Evolutionary conservation across 805 yeast species (phyloP).

Genomic region (Metschnikowia chrysomelidarum): DNA sequence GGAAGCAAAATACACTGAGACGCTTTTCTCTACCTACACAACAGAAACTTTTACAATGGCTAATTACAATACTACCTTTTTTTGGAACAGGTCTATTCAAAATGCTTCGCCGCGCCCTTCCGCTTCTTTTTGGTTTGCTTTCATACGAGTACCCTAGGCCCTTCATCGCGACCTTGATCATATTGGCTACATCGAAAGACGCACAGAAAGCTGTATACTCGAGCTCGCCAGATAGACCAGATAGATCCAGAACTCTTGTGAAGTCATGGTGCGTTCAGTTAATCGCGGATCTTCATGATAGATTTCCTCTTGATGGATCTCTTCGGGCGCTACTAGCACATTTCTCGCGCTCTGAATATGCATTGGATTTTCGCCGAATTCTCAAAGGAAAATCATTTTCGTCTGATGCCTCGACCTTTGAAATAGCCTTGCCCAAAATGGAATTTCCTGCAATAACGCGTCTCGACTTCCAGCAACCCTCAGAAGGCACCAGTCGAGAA

Average conservation of each 20-base stretch:
- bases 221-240: slow-evolving; percentile 1
- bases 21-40: slow-evolving; percentile 16
- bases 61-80: slow-evolving; percentile 13
- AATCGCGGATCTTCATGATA: slow-evolving; percentile 9
- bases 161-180: slow-evolving; percentile 12
- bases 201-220: neutral
- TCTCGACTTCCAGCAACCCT: neutral
- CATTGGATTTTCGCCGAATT: slow-evolving; percentile 3
- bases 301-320: slow-evolving; percentile 16
- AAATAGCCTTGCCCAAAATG: slow-evolving; percentile 5
- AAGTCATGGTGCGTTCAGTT: slow-evolving; percentile 17
- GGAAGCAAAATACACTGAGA: slow-evolving; percentile 20
- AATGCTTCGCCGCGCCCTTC: slow-evolving; percentile 11
- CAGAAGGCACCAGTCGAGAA: neutral
- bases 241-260: slow-evolving; percentile 2
- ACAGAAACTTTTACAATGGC: slow-evolving; percentile 17
- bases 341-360: slow-evolving; percentile 2
- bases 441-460: slow-evolving; percentile 1
- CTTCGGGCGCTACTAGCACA: slow-evolving; percentile 10
- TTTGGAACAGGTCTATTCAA: slow-evolving; percentile 10
- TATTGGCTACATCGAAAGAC: slow-evolving; percentile 9
- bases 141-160: slow-evolving; percentile 19
- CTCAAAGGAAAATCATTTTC: neutral
- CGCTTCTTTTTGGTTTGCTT: slow-evolving; percentile 16
- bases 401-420: neutral